Evolutionary conservation across 176 grass and related monocot genomes (phyloP), one percentile per base, ranked within the genome.

Genomic region (Zea luxurians): DNA sequence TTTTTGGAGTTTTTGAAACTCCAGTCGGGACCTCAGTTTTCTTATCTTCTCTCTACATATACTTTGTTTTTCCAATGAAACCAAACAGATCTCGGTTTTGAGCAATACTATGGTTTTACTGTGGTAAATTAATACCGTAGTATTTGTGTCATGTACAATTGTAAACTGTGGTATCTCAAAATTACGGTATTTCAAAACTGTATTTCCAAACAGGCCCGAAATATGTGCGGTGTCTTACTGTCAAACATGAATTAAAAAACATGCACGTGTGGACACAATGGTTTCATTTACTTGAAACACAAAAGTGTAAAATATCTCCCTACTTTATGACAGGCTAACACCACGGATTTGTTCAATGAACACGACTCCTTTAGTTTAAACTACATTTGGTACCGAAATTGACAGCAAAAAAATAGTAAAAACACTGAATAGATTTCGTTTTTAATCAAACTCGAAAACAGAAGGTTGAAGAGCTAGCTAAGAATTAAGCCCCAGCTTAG

Each of bases 161-260:
- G n/a, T n/a, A n/a, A n/a, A n/a, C n/a, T n/a, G n/a, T n/a, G n/a
- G n/a, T n/a, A n/a, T n/a, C n/a, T n/a, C n/a, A n/a, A n/a, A n/a
- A n/a, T n/a, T n/a, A n/a, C n/a, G n/a, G n/a, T n/a, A n/a, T n/a
- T n/a, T n/a, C n/a, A n/a, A n/a, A n/a, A n/a, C n/a, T n/a, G n/a
- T n/a, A n/a, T n/a, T n/a, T n/a, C n/a, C n/a, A n/a, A n/a, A n/a
- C n/a, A n/a, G n/a, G n/a, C n/a, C n/a, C n/a, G 58, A 81, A 80
- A 70, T 53, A 35, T 62, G 27, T 21, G 54, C 4, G 0, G 7
- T n/a, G 53, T 11, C 37, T 41, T 61, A 62, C 6, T 10, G 13
- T 52, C 63, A 81, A 45, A 52, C 17, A 67, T 75, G 42, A 68
- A 10, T 63, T 62, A 63, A 62, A 48, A 27, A 81, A 63, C 55